Evolutionary conservation across 2,329 filamentous ascomycete species (phyloP), one percentile per base, ranked within the genome.

Genomic region (Stachybotrys echinatus): DNA sequence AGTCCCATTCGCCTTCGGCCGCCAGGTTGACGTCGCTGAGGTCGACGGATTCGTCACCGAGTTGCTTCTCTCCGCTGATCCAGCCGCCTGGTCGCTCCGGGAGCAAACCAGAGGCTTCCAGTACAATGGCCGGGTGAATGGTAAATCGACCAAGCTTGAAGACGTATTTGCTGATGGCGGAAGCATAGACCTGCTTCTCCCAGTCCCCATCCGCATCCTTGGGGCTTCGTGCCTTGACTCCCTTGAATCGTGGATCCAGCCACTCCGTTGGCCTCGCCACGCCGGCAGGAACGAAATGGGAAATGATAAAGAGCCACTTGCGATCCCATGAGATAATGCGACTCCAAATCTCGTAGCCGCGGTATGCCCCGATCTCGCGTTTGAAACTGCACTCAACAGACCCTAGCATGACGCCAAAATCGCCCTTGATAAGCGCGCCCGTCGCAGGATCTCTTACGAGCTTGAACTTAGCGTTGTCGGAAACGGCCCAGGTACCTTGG

Each of bases 121-220:
- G 74, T 7, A 92, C 75, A 44, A 88, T 76, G 57, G 91, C 87
- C 0, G 94, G 92, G 55, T 92, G 83, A 4, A 97, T 82, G 0
- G 92, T 97, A 60, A 94, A 75, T 21, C 92, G 77, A 1, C 87
- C 88, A 50, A 90, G 76, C 73, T 92, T 92, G 65, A 89, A 84
- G 39, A 92, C 88, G 65, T 92, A 92, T 72, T 91, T 92, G 71
- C 81, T 85, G 42, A 92, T 68, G 1, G 84, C 84, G 0, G 85
- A 85, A 1, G 88, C 89, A 57, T 87, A 79, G 38, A 92, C 77
- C 52, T 80, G 82, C 67, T 79, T 83, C 65, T 83, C 75, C 65
- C 80, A 81, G 23, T 76, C 74, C 2, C 64, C 65, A 22, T 69
- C 55, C 4, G 59, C 57, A 44, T 71, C 66, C 40, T 64, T 58